Percentiles rank a stretch among this genome's conserved stretches.
phyloP scores from a whole-genome alignment of 2,329 filamentous ascomycete species.

The Thielaviopsis populi region DNA sequence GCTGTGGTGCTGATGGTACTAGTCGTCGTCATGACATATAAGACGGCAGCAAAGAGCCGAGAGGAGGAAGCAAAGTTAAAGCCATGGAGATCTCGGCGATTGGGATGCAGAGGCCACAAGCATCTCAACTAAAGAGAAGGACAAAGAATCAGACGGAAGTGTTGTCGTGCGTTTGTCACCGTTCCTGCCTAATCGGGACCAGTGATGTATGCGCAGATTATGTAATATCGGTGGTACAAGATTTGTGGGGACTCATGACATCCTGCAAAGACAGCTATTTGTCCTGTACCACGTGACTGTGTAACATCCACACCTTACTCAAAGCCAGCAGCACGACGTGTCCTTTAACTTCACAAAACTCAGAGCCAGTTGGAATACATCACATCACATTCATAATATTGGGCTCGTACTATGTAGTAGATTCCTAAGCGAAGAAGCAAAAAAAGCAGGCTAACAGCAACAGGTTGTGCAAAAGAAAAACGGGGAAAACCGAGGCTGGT shows the following conservation, averaged over 20 bases:
- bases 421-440: not conserved
- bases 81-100: not conserved
- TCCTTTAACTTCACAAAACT: not conserved
- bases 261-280: no score
- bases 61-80: no score
- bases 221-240: not conserved
- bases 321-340: not conserved
- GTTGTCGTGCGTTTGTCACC: not conserved
- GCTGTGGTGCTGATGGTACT: no score
- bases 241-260: not conserved
- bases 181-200: not conserved
- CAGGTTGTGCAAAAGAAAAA: not conserved
- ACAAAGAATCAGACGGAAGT: not conserved
- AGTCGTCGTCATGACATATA: no score
- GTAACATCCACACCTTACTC: not conserved
- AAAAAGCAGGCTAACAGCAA: not conserved
- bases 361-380: not conserved
- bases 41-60: no score
- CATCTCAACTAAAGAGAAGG: not conserved
- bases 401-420: slow-evolving; percentile 2
- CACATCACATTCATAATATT: slow-evolving; percentile 5
- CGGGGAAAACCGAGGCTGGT: not conserved
- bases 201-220: not conserved
- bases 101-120: no score
- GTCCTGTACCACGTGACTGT: not conserved